Evolutionary conservation across 2,329 filamentous ascomycete species (phyloP).

Genomic region (Alternaria novae-zelandiae): DNA sequence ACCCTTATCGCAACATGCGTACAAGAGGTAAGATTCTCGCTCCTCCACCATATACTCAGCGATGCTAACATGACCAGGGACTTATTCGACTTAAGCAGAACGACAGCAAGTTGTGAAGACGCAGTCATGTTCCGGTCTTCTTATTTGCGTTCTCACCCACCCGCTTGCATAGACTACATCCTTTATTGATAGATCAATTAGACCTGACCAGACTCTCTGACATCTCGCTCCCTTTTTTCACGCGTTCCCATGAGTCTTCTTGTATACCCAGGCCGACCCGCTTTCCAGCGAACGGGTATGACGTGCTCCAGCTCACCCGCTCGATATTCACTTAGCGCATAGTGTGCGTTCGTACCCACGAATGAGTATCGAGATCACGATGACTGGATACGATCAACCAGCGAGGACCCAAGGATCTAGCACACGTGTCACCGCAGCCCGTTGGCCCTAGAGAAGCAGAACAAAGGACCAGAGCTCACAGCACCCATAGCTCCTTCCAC

Average conservation of each 20-base stretch:
- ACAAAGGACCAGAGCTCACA: not conserved
- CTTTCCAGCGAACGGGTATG: not conserved
- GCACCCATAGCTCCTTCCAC: not conserved
- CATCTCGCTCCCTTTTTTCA: not conserved
- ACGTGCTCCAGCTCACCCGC: not conserved
- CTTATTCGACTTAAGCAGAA: slow-evolving; percentile 20
- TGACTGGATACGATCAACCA: not conserved
- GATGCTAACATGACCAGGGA: slow-evolving; percentile 16
- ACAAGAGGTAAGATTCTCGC: slow-evolving; percentile 66
- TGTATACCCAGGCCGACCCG: rapidly evolving
- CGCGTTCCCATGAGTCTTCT: not conserved
- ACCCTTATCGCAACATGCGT: slow-evolving; percentile 78
- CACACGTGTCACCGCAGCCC: not conserved
- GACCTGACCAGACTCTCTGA: not conserved
- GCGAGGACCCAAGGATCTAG: not conserved
- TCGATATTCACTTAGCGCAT: rapidly evolving
- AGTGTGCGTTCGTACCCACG: not conserved
- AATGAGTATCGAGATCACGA: not conserved
- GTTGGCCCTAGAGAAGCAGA: not conserved
- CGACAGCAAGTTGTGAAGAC: slow-evolving; percentile 17
- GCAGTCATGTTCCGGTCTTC: not conserved
- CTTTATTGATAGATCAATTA: not conserved
- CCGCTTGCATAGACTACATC: not conserved
- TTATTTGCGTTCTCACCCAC: not conserved
- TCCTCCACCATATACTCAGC: not conserved